A percentile compares a stretch with the other conserved stretches of the same genome.
These are phyloP conservation scores for Trapa incisa DNA, from an alignment of 345 rosid species.

Conservation along the genomic window DNA sequence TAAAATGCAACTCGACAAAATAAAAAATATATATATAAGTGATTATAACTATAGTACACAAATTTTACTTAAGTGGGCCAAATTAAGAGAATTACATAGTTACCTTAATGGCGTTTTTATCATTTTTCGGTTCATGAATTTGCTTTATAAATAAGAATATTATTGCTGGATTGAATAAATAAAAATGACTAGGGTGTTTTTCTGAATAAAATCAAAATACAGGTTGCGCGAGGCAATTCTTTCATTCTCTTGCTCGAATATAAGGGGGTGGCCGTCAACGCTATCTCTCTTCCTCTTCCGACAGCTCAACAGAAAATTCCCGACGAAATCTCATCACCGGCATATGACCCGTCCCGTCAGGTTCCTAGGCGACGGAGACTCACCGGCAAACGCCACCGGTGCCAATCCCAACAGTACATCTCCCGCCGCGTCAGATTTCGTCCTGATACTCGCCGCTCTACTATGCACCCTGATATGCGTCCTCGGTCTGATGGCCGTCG, in stretches of 20 bases:
- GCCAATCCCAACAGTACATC: neutral
- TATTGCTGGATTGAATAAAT: too few species aligned
- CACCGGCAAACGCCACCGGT: neutral
- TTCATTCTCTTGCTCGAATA: neutral
- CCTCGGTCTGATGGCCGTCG: conserved; percentile 31
- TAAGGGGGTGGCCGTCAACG: neutral
- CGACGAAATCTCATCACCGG: neutral
- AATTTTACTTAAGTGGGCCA: too few species aligned
- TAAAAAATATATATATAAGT: too few species aligned
- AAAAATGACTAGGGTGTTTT: neutral
- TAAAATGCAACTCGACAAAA: too few species aligned
- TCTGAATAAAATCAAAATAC: neutral
- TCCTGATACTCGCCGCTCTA: conserved; percentile 29
- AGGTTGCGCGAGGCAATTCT: neutral
- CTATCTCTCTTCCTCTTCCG: neutral
- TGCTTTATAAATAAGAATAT: too few species aligned
- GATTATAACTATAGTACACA: too few species aligned
- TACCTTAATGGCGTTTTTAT: too few species aligned
- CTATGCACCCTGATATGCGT: conserved; percentile 35
- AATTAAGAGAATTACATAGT: too few species aligned
- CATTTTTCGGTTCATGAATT: too few species aligned
- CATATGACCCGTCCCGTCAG: conserved; percentile 4
- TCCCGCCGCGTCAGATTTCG: conserved; percentile 22
- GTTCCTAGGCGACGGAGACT: conserved; percentile 2
- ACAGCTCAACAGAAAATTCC: neutral